A percentile compares a stretch with the other conserved stretches of the same genome.
phyloP scores from a whole-genome alignment of 495 filamentous ascomycete species.

The Lophiotrema nucula region DNA sequence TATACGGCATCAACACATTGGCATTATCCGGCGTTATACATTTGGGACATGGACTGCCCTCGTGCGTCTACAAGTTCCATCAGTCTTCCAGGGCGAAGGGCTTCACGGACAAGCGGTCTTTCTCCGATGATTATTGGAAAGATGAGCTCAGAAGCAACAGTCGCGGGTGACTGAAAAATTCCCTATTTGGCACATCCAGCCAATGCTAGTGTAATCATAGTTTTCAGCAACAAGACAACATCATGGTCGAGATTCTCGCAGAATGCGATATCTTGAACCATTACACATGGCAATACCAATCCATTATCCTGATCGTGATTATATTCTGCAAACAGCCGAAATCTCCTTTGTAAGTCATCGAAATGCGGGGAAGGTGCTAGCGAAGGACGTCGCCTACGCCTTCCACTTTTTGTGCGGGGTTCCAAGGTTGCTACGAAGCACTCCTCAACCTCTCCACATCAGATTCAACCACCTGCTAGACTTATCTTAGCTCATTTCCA shows the following conservation, averaged over 20 bases:
- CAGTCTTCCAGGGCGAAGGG: no score
- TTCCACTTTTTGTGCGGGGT: background rate
- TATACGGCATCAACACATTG: background rate
- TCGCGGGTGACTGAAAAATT: background rate
- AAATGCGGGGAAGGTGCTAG: background rate
- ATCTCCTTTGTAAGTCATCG: background rate
- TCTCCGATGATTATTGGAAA: background rate
- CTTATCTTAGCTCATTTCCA: background rate
- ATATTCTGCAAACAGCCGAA: background rate
- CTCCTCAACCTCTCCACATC: no score
- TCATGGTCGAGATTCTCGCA: background rate
- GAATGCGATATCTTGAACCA: background rate
- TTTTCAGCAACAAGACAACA: no score
- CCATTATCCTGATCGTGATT: background rate
- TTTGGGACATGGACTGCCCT: background rate
- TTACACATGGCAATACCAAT: background rate
- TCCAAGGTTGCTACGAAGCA: background rate
- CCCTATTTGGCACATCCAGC: background rate
- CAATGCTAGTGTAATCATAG: background rate
- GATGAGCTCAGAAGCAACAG: background rate
- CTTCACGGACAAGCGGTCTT: background rate
- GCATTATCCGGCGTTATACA: conserved; percentile 17
- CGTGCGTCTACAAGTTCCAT: background rate
- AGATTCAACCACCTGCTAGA: background rate
- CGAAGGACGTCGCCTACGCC: background rate